Evolutionary conservation across 768 basidiomycete genomes (phyloP).

Genomic region (Tremella fuciformis): DNA sequence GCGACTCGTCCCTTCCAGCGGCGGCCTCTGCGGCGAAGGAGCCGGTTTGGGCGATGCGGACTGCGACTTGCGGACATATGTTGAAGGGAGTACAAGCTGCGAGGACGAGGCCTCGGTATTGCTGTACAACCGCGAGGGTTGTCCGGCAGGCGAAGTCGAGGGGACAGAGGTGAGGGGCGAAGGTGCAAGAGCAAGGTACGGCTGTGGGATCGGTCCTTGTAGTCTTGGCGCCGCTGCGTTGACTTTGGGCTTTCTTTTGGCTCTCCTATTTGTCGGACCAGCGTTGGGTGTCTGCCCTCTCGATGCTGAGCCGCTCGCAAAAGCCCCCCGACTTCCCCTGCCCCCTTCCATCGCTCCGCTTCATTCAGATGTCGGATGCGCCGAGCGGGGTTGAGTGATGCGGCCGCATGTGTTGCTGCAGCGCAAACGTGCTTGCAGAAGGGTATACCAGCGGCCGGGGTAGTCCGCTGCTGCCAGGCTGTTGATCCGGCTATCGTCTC

Average conservation of each 20-base stretch:
- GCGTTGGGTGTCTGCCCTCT: too few relatives aligned
- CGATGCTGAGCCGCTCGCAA: constrained; percentile 6
- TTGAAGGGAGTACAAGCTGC: constrained; percentile 36
- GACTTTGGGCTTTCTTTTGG: constrained; percentile 21
- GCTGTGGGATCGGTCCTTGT: constrained; percentile 31
- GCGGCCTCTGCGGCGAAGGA: neutral
- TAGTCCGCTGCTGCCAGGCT: too few relatives aligned
- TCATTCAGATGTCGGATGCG: too few relatives aligned
- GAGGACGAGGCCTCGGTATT: constrained; percentile 11
- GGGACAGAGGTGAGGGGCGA: constrained; percentile 23
- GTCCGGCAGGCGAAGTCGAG: neutral
- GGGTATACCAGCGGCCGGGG: too few relatives aligned
- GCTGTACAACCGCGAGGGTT: constrained; percentile 10
- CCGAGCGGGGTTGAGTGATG: too few relatives aligned
- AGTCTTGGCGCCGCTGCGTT: constrained; percentile 3
- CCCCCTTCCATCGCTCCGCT: constrained; percentile 10
- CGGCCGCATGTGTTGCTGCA: too few relatives aligned
- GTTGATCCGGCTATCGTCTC: too few relatives aligned
- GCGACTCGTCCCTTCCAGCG: constrained; percentile 10
- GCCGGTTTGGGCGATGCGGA: constrained; percentile 2
- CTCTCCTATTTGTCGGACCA: constrained; percentile 19
- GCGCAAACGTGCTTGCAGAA: too few relatives aligned
- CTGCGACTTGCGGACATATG: constrained; percentile 22
- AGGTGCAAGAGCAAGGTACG: constrained; percentile 47
- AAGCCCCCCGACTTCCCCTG: constrained; percentile 18